These are phyloP conservation scores for Starmerella stellata DNA, from an alignment of 805 yeast genomes.

Conservation along the genomic window DNA sequence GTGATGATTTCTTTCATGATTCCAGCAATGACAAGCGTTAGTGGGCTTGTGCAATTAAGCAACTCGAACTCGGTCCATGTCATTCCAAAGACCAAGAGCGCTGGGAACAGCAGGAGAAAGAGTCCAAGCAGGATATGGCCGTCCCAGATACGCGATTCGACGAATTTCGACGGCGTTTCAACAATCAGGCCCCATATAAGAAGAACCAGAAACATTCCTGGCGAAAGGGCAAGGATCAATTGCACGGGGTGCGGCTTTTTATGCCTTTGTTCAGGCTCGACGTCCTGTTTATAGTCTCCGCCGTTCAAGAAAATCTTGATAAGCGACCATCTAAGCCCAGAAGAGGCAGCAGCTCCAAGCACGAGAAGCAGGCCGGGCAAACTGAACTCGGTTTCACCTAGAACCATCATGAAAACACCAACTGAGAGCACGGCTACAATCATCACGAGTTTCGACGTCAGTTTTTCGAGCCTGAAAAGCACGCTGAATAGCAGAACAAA, in stretches of 20 bases:
- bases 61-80: constrained; percentile 67
- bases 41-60: constrained; percentile 60
- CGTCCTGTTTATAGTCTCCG: no score
- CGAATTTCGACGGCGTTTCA: constrained; percentile 48
- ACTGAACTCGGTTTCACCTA: constrained; percentile 24
- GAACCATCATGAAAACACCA: constrained; percentile 80
- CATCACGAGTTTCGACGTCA: constrained; percentile 45
- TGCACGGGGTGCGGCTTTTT: constrained; percentile 43
- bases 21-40: constrained; percentile 80
- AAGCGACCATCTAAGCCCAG: constrained; percentile 89
- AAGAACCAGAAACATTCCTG: constrained; percentile 55
- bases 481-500: constrained; percentile 84
- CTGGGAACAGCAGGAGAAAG: constrained; percentile 54
- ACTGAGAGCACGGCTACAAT: constrained; percentile 64
- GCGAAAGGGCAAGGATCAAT: constrained; percentile 69
- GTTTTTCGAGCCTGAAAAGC: constrained; percentile 55
- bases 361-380: constrained; percentile 55
- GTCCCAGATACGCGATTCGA: constrained; percentile 43
- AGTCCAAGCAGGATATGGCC: constrained; percentile 36
- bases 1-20: constrained; percentile 84
- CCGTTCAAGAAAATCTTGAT: constrained; percentile 63
- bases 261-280: background rate
- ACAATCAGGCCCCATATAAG: constrained; percentile 42
- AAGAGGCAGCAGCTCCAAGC: constrained; percentile 55
- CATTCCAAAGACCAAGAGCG: constrained; percentile 73